phyloP scores from a whole-genome alignment of 2,329 filamentous ascomycete species.

The Stagonosporopsis rhizophila region DNA sequence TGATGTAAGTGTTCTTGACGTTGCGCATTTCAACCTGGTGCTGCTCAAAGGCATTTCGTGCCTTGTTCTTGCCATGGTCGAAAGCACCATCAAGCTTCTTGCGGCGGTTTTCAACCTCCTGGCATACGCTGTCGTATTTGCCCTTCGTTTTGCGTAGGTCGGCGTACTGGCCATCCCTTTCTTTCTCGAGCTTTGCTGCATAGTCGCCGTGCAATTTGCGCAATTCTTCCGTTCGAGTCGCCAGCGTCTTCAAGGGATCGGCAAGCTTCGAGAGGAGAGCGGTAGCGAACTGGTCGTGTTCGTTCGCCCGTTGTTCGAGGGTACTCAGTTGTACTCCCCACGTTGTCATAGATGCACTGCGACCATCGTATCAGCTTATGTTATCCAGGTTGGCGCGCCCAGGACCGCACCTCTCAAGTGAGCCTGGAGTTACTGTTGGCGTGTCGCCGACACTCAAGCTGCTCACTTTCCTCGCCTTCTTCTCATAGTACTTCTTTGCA shows the following conservation, averaged over 20 bases:
- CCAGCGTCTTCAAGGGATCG: constrained; percentile 81
- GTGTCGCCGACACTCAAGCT: constrained; percentile 91
- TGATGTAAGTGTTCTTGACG: constrained; percentile 96
- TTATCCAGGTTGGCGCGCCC: neutral
- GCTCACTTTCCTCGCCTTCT: constrained; percentile 89
- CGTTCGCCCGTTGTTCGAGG: constrained; percentile 83
- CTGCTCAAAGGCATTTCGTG: constrained; percentile 88
- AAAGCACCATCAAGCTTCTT: constrained; percentile 97
- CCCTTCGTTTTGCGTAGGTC: constrained; percentile 90
- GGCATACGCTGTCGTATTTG: constrained; percentile 91
- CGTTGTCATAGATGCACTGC: constrained; percentile 91
- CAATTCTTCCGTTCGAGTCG: constrained; percentile 82
- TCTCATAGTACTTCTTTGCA: constrained; percentile 96
- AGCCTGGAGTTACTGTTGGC: constrained; percentile 91
- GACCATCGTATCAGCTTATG: constrained; percentile 29
- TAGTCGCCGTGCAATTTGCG: constrained; percentile 91
- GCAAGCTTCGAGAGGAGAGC: constrained; percentile 82
- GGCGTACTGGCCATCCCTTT: constrained; percentile 81
- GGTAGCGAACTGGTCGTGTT: constrained; percentile 85
- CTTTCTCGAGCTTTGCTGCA: constrained; percentile 85
- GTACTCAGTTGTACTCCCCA: constrained; percentile 95
- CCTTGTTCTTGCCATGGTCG: constrained; percentile 84
- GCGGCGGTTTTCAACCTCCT: constrained; percentile 91
- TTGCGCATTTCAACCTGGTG: constrained; percentile 97
- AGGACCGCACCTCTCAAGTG: constrained; percentile 75